These are phyloP conservation scores for Macrophomina pseudophaseolina DNA, from an alignment of 2,329 filamentous ascomycete genomes.

Conservation along the genomic window DNA sequence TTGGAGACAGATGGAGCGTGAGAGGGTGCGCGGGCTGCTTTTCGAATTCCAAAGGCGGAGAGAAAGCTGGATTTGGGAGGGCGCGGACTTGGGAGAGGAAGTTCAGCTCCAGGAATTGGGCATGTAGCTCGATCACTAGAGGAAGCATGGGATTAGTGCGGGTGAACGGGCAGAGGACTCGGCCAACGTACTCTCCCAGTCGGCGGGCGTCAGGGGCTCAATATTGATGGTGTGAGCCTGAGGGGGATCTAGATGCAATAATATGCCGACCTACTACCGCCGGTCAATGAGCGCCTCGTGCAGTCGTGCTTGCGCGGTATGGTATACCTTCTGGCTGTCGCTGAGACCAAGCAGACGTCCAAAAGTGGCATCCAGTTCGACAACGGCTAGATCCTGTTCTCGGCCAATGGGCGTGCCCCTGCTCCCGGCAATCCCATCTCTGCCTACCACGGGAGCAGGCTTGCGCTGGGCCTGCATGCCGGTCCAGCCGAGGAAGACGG, in stretches of 20 bases:
- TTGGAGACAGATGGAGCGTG: slow-evolving; percentile 91
- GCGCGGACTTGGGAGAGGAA: slow-evolving; percentile 91
- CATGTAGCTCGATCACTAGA: slow-evolving; percentile 88
- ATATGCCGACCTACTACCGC: slow-evolving; percentile 57
- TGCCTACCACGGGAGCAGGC: slow-evolving; percentile 72
- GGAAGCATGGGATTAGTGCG: not conserved
- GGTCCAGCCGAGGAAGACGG: slow-evolving; percentile 92
- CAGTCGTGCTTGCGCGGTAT: not conserved
- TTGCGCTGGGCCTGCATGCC: slow-evolving; percentile 94
- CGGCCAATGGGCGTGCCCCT: slow-evolving; percentile 62
- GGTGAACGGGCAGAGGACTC: not conserved
- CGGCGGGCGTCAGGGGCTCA: slow-evolving; percentile 90
- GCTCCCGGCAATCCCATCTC: slow-evolving; percentile 70
- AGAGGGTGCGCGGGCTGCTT: slow-evolving; percentile 73
- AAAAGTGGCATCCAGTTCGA: slow-evolving; percentile 88
- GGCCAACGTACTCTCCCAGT: slow-evolving; percentile 80
- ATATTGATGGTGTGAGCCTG: slow-evolving; percentile 94
- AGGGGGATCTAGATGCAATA: slow-evolving; percentile 86
- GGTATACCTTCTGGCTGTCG: slow-evolving; percentile 76
- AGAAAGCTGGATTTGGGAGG: slow-evolving; percentile 80
- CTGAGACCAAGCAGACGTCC: slow-evolving; percentile 75
- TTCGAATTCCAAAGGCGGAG: slow-evolving; percentile 52
- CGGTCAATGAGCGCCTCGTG: slow-evolving; percentile 20
- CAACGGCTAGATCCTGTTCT: slow-evolving; percentile 76
- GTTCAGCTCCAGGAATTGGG: slow-evolving; percentile 93